Base-by-base conservation (phyloP, 805 yeast genomes). In the Torulaspora delbrueckii region DNA sequence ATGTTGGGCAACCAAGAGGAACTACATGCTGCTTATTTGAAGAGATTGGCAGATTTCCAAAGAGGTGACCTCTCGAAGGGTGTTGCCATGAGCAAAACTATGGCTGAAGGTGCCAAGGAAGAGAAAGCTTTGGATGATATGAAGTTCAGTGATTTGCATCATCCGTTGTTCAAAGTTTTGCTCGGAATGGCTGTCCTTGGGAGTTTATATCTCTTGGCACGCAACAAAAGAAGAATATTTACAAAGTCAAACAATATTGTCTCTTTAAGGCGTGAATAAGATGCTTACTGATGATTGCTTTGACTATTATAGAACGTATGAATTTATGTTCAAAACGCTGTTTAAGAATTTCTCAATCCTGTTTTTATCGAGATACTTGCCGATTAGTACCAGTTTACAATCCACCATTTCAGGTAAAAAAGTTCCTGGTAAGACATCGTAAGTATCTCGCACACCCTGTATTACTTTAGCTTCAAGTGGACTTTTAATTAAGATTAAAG, bases 381-480 rank as follows among this genome's bases (percentile, higher is more conserved):
- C 96, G 33, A 87, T 87, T 9, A 87, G 68, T 1, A 87, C 90
- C 23, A 87, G 52, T 63, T 83, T 86, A 47, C 83, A 79, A 13
- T 40, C 40, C 2, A 40, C 28, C 8, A 42, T 31, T 0, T 68
- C 74, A 4, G 73, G 43, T 5, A 48, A 36, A 16, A 40, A 36
- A 62, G 56, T 56, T 3, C 71, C 70, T 10, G 77, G 80, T 3
- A 82, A 73, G 2, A 87, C 71, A 51, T 93, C 99, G 65, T 88
- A 93, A 0, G 96, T 88, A 45, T 89, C 93, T 48, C 98, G 73
- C 0, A 93, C 99, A 9, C 95, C 98, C 63, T 93, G 99, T 8
- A 93, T 67, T 6, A 89, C 85, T 52, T 77, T 74, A 18, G 75
- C 79, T 6, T 62, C 65, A 3, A 26, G 22, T 0, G 53, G 54